Conservation (phyloP, 225 moss, liverwort and hornwort genomes). For the Climacium dendroides region DNA sequence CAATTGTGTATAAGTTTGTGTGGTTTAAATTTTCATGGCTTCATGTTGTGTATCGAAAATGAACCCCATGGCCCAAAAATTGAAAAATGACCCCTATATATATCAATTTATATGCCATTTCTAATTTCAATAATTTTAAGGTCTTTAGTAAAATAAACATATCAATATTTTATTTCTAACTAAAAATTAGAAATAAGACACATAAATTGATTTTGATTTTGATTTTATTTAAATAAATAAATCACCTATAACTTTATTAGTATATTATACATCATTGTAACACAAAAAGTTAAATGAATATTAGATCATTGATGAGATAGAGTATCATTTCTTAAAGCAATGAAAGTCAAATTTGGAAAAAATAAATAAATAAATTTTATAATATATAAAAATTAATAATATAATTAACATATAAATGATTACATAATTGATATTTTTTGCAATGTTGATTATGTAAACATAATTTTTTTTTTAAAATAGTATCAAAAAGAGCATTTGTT, state of each 20-base stretch:
- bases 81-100: not conserved
- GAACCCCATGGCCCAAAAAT: no score
- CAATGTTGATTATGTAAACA: no score
- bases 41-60: not conserved
- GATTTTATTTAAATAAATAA: no score
- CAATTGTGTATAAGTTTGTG: no score
- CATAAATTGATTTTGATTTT: no score
- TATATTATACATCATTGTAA: not conserved
- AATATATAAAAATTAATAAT: no score
- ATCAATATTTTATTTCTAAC: not conserved
- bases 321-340: not conserved
- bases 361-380: no score
- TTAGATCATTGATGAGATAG: not conserved
- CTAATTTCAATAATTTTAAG: no score
- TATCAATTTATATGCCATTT: accelerated
- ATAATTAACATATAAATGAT: not conserved
- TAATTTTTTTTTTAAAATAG: not conserved
- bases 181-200: no score
- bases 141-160: not conserved
- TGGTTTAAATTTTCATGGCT: not conserved
- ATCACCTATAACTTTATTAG: accelerated
- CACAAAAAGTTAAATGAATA: not conserved
- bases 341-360: no score
- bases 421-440: not conserved
- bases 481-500: accelerated